Conservation (phyloP, 2,329 filamentous ascomycete genomes). For the Endoconidiophora laricicola region DNA sequence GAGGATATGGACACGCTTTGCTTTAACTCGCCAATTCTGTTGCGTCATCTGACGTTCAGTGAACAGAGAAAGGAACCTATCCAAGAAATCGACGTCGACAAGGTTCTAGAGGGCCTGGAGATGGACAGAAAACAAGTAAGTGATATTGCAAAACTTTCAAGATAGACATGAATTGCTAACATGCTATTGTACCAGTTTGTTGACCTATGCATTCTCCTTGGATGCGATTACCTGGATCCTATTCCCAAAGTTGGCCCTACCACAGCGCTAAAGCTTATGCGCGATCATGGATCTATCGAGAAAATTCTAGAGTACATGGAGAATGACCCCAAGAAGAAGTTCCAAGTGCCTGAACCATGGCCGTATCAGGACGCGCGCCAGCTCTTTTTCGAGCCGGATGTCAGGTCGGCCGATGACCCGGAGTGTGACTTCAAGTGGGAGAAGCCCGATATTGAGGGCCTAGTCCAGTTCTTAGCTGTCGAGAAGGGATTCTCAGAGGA, state of each 20-base stretch:
- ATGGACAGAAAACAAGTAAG: conserved; percentile 76
- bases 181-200: conserved; percentile 50
- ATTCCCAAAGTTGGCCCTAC: conserved; percentile 87
- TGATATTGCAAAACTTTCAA: neutral
- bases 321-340: conserved; percentile 62
- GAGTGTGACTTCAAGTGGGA: conserved; percentile 98
- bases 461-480: conserved; percentile 75
- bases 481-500: conserved; percentile 98
- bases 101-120: conserved; percentile 66
- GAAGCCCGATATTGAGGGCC: conserved; percentile 72
- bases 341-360: conserved; percentile 86
- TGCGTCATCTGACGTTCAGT: conserved; percentile 89
- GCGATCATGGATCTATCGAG: conserved; percentile 77
- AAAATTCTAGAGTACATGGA: conserved; percentile 69
- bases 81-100: conserved; percentile 79
- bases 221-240: conserved; percentile 94
- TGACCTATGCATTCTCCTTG: conserved; percentile 90
- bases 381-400: conserved; percentile 83
- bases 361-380: conserved; percentile 82
- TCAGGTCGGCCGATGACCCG: conserved; percentile 63
- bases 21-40: conserved; percentile 78
- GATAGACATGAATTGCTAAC: neutral
- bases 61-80: conserved; percentile 97
- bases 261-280: conserved; percentile 85
- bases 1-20: conserved; percentile 99